These are phyloP conservation scores for Wallacemonas sp. DNA, from an alignment of 208 protist species.

Conservation along the genomic window DNA sequence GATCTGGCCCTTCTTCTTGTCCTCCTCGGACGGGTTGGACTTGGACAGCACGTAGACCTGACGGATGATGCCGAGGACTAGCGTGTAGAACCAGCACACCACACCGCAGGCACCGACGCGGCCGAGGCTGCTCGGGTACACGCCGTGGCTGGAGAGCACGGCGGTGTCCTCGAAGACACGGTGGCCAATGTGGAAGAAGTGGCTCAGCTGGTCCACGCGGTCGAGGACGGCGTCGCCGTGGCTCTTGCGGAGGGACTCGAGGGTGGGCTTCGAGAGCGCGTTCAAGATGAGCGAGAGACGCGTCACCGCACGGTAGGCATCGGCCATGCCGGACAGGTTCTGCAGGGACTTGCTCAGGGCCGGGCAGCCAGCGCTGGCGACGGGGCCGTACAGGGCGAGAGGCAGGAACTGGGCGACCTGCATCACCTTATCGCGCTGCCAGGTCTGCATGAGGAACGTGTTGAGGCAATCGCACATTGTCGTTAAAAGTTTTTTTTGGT, in stretches of 20 bases:
- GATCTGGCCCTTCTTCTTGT: constrained; percentile 73
- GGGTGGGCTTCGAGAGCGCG: constrained; percentile 62
- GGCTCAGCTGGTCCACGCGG: constrained; percentile 67
- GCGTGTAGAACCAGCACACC: constrained; percentile 86
- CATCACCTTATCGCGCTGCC: constrained; percentile 91
- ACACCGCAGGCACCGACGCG: constrained; percentile 79
- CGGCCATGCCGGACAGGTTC: constrained; percentile 78
- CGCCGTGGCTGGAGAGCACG: constrained; percentile 69
- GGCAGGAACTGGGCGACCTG: constrained; percentile 88
- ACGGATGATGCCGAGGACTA: constrained; percentile 68
- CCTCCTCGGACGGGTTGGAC: constrained; percentile 64
- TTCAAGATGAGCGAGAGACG: constrained; percentile 82
- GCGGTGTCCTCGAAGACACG: constrained; percentile 85
- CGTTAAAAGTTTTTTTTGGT: constrained; percentile 10
- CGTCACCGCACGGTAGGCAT: constrained; percentile 85
- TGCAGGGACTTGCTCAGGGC: constrained; percentile 65
- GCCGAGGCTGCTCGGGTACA: constrained; percentile 44
- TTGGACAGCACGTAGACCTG: constrained; percentile 73
- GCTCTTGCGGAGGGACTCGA: constrained; percentile 56
- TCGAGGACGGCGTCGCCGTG: constrained; percentile 58
- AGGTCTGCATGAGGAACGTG: constrained; percentile 67
- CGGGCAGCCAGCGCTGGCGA: constrained; percentile 45
- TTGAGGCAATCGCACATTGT: constrained; percentile 53
- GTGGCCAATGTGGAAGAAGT: constrained; percentile 86
- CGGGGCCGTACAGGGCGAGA: constrained; percentile 64